A percentile compares a stretch with the other conserved stretches of the same genome.
phyloP scores from a whole-genome alignment of 169 alveolate genomes.

The Eimeria sp. region DNA sequence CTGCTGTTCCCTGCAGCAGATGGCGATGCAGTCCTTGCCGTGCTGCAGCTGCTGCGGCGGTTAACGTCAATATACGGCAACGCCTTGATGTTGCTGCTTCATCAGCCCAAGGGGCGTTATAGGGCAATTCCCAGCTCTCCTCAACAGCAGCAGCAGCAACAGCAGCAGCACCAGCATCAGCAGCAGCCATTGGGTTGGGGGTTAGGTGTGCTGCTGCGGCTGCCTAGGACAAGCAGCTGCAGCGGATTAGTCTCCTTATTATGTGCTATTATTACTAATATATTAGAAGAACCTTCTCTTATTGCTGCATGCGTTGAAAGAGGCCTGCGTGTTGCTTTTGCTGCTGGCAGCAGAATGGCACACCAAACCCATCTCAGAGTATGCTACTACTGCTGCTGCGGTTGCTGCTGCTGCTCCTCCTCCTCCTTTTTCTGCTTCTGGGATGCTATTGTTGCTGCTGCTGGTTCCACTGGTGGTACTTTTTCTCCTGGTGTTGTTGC shows the following conservation, averaged over 20 bases:
- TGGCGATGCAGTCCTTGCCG: constrained; percentile 58
- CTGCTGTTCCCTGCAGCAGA: constrained; percentile 69
- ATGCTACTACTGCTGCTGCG: not conserved
- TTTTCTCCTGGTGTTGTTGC: too few relatives aligned
- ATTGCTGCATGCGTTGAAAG: constrained; percentile 71
- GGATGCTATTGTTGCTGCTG: too few relatives aligned
- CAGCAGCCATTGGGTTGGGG: constrained; percentile 80
- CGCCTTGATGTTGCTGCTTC: constrained; percentile 68
- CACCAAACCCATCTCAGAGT: constrained; percentile 43
- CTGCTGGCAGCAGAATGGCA: constrained; percentile 17
- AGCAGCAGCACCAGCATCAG: constrained; percentile 7
- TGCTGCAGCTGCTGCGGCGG: constrained; percentile 78
- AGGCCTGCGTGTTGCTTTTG: constrained; percentile 29
- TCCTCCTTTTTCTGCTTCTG: too few relatives aligned
- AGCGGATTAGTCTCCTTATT: constrained; percentile 62
- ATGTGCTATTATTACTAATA: constrained; percentile 32
- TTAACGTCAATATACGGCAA: constrained; percentile 68
- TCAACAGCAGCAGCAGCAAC: constrained; percentile 50
- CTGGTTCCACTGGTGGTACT: too few relatives aligned
- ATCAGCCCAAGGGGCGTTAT: constrained; percentile 57
- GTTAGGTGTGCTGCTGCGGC: constrained; percentile 74
- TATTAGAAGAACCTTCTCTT: constrained; percentile 62
- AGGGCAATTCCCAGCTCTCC: not conserved
- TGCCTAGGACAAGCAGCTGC: constrained; percentile 70
- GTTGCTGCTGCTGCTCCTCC: not conserved